Conservation (phyloP, 2,329 filamentous ascomycete species). For the Diaporthe destruens region DNA sequence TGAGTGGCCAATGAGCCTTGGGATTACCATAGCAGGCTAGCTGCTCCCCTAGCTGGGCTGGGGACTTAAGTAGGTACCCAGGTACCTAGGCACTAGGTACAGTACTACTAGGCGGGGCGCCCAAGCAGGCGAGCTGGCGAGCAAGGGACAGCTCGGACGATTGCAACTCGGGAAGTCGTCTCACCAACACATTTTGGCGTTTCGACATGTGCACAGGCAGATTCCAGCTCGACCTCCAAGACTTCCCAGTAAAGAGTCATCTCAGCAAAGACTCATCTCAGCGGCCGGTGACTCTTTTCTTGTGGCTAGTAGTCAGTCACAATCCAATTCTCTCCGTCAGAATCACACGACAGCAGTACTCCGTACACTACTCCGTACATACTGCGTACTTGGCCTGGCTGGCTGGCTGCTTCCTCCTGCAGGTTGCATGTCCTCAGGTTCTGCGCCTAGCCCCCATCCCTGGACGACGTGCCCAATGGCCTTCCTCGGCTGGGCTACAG, state of each 20-base stretch:
- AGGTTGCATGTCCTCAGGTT: neutral
- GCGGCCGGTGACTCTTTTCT: constrained; percentile 34
- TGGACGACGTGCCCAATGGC: constrained; percentile 8
- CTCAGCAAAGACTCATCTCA: constrained; percentile 34
- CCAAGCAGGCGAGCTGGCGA: neutral
- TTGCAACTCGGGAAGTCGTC: neutral
- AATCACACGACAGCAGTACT: constrained; percentile 1
- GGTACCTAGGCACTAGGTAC: neutral
- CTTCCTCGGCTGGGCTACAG: neutral
- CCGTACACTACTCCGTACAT: too few species aligned
- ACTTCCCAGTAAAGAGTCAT: constrained; percentile 15
- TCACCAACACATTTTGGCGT: constrained; percentile 3
- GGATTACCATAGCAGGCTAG: neutral
- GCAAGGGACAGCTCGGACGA: constrained; percentile 6
- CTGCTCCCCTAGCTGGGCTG: too few species aligned
- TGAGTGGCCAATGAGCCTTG: constrained; percentile 37
- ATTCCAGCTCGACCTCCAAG: constrained; percentile 25
- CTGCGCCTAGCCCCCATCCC: neutral
- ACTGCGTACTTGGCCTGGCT: too few species aligned
- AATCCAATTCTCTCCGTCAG: neutral
- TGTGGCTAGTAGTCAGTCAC: neutral
- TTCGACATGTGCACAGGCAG: constrained; percentile 14
- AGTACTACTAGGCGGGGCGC: too few species aligned
- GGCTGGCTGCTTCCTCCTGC: constrained; percentile 21
- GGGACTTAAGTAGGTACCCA: neutral